Evolutionary conservation across 148 eudicot genomes (phyloP).

Genomic region (Fagopyrum homotropicum): DNA sequence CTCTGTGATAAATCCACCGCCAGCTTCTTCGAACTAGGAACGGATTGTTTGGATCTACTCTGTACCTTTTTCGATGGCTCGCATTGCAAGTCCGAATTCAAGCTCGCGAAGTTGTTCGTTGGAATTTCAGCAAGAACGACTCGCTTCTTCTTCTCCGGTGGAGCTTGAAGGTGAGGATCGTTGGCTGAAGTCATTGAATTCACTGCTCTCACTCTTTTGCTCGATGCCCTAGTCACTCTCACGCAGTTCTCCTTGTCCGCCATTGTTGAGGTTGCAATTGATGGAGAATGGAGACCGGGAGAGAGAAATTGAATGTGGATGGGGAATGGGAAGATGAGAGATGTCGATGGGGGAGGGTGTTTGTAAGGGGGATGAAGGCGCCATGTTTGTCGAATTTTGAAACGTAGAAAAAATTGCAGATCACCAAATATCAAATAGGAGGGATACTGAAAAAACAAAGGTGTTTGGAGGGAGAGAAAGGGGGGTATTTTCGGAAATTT

Average conservation of each 20-base stretch:
- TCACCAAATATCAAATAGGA: too few relatives aligned
- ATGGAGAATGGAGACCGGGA: too few relatives aligned
- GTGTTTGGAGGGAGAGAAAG: too few relatives aligned
- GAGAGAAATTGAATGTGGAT: too few relatives aligned
- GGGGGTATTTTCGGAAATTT: too few relatives aligned
- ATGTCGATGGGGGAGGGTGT: too few relatives aligned
- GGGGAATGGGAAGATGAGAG: too few relatives aligned
- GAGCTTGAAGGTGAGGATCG: not conserved
- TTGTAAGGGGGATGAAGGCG: too few relatives aligned
- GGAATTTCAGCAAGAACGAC: slow-evolving; percentile 69
- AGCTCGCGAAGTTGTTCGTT: slow-evolving; percentile 15
- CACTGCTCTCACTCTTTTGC: slow-evolving; percentile 36
- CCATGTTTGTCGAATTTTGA: too few relatives aligned
- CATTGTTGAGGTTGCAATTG: slow-evolving; percentile 20
- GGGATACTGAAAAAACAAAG: too few relatives aligned
- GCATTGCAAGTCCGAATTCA: not conserved
- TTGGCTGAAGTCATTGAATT: slow-evolving; percentile 11
- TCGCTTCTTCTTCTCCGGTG: slow-evolving; percentile 35
- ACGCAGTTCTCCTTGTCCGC: slow-evolving; percentile 61
- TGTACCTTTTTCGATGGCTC: slow-evolving; percentile 20
- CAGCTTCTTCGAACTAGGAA: slow-evolving; percentile 8
- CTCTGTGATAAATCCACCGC: not conserved
- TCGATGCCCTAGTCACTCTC: slow-evolving; percentile 56
- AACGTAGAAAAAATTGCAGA: too few relatives aligned
- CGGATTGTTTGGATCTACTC: slow-evolving; percentile 12